A percentile compares a stretch with the other conserved stretches of the same genome.
These are phyloP conservation scores for Alternaria consortialis DNA, from an alignment of 2,329 filamentous ascomycete species.

Conservation along the genomic window DNA sequence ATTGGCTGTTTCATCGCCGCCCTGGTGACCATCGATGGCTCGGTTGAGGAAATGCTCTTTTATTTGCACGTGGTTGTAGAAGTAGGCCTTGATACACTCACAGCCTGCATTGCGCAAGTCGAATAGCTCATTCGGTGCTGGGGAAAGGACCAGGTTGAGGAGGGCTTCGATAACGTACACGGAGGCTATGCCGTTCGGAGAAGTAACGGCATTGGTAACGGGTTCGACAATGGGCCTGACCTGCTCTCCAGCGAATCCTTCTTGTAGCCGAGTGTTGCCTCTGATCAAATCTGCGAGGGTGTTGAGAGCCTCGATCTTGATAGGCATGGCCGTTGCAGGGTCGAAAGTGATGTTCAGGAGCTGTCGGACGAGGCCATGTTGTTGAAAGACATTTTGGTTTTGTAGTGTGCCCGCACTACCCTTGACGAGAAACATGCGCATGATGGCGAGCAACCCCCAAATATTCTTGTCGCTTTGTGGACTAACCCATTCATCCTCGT, in stretches of 20 bases:
- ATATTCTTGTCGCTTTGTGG: conserved; percentile 86
- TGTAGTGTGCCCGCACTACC: conserved; percentile 82
- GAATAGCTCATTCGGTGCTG: conserved; percentile 72
- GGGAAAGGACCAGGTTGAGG: conserved; percentile 79
- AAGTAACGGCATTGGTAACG: conserved; percentile 52
- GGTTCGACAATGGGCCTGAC: conserved; percentile 69
- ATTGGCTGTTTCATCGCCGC: conserved; percentile 86
- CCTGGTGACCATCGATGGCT: conserved; percentile 86
- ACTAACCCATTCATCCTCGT: conserved; percentile 77
- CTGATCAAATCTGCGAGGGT: conserved; percentile 90
- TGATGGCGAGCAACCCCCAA: conserved; percentile 86
- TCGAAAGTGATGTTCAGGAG: conserved; percentile 86
- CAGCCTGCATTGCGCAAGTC: conserved; percentile 85
- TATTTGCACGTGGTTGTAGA: conserved; percentile 81
- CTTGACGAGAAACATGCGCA: conserved; percentile 82
- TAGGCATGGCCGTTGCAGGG: conserved; percentile 73
- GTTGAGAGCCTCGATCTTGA: conserved; percentile 84
- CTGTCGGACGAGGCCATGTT: conserved; percentile 79
- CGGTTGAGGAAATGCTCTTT: conserved; percentile 84
- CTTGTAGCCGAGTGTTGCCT: conserved; percentile 80
- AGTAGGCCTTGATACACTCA: conserved; percentile 92
- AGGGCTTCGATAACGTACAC: conserved; percentile 95
- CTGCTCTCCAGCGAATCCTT: conserved; percentile 86
- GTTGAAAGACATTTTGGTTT: conserved; percentile 88
- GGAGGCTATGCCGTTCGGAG: conserved; percentile 63